These are phyloP conservation scores for Madurella fahalii DNA, from an alignment of 2,329 filamentous ascomycete species.

Conservation along the genomic window DNA sequence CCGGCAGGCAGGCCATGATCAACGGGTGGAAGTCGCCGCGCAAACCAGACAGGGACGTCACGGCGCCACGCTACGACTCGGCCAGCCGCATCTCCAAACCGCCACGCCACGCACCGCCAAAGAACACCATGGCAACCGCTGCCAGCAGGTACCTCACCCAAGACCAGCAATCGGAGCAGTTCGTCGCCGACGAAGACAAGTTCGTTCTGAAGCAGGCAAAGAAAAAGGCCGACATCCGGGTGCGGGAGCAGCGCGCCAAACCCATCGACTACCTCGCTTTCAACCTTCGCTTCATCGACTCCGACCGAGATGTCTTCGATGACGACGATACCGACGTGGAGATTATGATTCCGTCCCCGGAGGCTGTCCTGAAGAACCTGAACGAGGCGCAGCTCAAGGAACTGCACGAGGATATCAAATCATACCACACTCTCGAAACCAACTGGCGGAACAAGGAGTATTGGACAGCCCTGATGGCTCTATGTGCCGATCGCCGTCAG, in stretches of 20 bases:
- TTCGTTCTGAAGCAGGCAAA: slow-evolving; percentile 97
- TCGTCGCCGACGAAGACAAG: slow-evolving; percentile 90
- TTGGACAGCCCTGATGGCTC: slow-evolving; percentile 84
- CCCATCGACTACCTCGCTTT: slow-evolving; percentile 93
- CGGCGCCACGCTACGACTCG: slow-evolving; percentile 52
- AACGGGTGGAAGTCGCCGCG: slow-evolving; percentile 40
- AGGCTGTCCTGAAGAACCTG: slow-evolving; percentile 73
- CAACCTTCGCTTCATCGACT: slow-evolving; percentile 82
- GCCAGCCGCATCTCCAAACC: slow-evolving; percentile 55
- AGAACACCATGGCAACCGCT: slow-evolving; percentile 26
- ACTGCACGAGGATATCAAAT: slow-evolving; percentile 74
- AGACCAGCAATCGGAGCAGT: slow-evolving; percentile 74
- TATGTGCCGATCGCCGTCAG: slow-evolving; percentile 72
- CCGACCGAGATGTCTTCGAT: slow-evolving; percentile 78
- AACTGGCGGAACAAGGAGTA: slow-evolving; percentile 77
- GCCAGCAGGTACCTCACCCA: slow-evolving; percentile 56
- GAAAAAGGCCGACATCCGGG: slow-evolving; percentile 94
- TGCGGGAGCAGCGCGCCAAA: slow-evolving; percentile 84
- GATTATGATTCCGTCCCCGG: slow-evolving; percentile 74
- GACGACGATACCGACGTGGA: slow-evolving; percentile 71
- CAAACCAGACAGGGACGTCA: slow-evolving; percentile 45
- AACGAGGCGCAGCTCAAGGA: slow-evolving; percentile 64
- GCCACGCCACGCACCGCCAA: slow-evolving; percentile 30
- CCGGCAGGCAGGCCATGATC: slow-evolving; percentile 53
- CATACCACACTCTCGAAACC: slow-evolving; percentile 77